phyloP scores from a whole-genome alignment of 129 eudicot species.

The Dittrichia graveolens region DNA sequence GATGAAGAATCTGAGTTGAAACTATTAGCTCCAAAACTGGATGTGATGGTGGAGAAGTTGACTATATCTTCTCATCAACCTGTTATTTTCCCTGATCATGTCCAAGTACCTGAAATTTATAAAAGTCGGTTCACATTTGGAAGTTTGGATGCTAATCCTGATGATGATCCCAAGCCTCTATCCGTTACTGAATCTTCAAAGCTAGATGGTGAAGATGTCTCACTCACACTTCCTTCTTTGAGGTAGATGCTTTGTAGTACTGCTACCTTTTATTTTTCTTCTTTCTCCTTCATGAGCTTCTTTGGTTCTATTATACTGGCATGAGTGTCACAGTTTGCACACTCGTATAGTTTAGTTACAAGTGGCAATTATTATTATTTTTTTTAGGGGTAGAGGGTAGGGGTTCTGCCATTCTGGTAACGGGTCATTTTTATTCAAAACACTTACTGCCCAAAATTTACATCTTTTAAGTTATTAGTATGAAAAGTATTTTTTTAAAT shows the following conservation, averaged over 20 bases:
- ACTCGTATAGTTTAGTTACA: not conserved
- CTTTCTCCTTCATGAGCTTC: not conserved
- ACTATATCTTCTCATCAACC: conserved; percentile 41
- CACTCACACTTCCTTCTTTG: conserved; percentile 29
- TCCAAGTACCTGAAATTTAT: conserved; percentile 59
- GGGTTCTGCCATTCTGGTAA: too few relatives aligned
- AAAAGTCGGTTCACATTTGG: conserved; percentile 64
- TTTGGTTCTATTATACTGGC: not conserved
- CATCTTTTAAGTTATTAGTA: too few relatives aligned
- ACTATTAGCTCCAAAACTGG: conserved; percentile 44
- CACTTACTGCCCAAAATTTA: too few relatives aligned
- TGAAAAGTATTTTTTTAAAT: too few relatives aligned
- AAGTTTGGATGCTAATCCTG: conserved; percentile 52
- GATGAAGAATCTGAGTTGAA: conserved; percentile 40
- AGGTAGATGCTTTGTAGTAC: conserved; percentile 32
- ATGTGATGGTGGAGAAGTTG: conserved; percentile 43
- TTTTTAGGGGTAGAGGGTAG: too few relatives aligned
- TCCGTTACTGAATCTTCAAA: conserved; percentile 28
- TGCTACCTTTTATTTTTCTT: conserved; percentile 3
- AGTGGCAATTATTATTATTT: not conserved
- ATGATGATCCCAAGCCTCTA: conserved; percentile 28
- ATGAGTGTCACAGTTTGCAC: not conserved
- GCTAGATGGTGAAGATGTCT: conserved; percentile 33
- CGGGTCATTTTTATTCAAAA: too few relatives aligned
- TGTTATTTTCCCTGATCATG: conserved; percentile 71